Conservation (phyloP, 805 yeast genomes). For the Schwanniomyces vanrijiae region DNA sequence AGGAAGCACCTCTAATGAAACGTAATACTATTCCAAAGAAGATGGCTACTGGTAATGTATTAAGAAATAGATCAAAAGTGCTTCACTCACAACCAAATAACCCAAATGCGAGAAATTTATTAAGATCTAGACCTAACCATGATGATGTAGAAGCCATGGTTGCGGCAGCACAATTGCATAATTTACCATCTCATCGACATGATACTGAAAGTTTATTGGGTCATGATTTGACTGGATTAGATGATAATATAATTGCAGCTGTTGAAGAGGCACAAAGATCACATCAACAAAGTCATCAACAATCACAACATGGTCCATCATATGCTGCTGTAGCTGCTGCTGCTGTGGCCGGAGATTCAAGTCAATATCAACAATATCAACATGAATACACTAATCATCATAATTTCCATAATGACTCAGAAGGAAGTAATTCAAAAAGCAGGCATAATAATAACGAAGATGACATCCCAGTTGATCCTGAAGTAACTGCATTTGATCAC, state of each 20-base stretch:
- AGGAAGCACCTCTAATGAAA: slow-evolving; percentile 16
- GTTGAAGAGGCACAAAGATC: slow-evolving; percentile 57
- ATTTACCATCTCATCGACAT: slow-evolving; percentile 22
- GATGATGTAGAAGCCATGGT: slow-evolving; percentile 37
- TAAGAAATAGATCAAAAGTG: slow-evolving; percentile 14
- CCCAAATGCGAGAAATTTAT: slow-evolving; percentile 20
- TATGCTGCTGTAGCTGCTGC: slow-evolving; percentile 37
- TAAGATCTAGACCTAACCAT: slow-evolving; percentile 14
- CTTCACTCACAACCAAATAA: slow-evolving; percentile 17
- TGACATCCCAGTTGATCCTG: slow-evolving; percentile 58
- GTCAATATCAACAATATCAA: slow-evolving; percentile 16
- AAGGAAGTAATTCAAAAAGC: slow-evolving; percentile 11
- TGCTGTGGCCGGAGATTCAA: slow-evolving; percentile 22
- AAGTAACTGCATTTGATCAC: slow-evolving; percentile 49
- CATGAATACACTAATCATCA: slow-evolving; percentile 9
- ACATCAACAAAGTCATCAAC: slow-evolving; percentile 24
- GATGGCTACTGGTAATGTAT: slow-evolving; percentile 6
- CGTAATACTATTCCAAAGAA: slow-evolving; percentile 18
- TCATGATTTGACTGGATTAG: slow-evolving; percentile 44
- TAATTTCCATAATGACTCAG: slow-evolving; percentile 8
- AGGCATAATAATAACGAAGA: slow-evolving; percentile 17
- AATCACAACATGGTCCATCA: slow-evolving; percentile 10
- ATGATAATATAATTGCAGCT: slow-evolving; percentile 54
- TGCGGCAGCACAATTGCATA: slow-evolving; percentile 26
- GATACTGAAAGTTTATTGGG: slow-evolving; percentile 31